These are phyloP conservation scores for Hypholoma fasciculare DNA, from an alignment of 768 basidiomycete species.

Conservation along the genomic window DNA sequence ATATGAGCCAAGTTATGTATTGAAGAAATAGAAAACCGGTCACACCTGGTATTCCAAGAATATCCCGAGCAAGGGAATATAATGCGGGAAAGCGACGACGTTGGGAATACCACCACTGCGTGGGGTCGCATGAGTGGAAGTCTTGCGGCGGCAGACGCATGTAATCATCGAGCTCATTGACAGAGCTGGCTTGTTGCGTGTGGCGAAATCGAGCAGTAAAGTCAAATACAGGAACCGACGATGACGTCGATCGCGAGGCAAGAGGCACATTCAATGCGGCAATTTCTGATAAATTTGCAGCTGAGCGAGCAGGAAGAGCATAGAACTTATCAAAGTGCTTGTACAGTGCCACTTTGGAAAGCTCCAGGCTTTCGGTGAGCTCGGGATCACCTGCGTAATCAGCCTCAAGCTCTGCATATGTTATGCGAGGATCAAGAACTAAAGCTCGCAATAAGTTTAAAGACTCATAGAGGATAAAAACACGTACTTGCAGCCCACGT, in stretches of 20 bases:
- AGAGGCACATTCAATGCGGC: background rate
- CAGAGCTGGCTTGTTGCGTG: background rate
- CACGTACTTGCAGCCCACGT: constrained; percentile 29
- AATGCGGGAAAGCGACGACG: background rate
- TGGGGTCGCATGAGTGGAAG: background rate
- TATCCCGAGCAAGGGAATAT: background rate
- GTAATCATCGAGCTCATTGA: background rate
- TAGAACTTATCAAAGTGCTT: constrained; percentile 13
- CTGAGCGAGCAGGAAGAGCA: background rate
- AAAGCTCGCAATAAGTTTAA: background rate
- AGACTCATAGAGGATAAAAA: background rate
- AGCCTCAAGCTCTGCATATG: constrained; percentile 17
- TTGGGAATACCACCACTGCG: background rate
- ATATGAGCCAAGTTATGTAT: background rate
- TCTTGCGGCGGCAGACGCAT: background rate
- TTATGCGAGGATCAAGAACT: constrained; percentile 35
- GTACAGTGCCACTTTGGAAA: constrained; percentile 8
- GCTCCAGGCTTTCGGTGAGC: constrained; percentile 16
- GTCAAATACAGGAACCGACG: background rate
- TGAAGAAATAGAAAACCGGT: background rate
- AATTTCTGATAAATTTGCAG: constrained; percentile 14
- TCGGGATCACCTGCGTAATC: constrained; percentile 22
- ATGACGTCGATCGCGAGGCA: background rate
- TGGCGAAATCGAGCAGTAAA: background rate
- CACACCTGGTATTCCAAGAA: background rate